Evolutionary conservation across 371 early-diverging fungal species (phyloP), one percentile per base, ranked within the genome.

Genomic region (Rhizomucor pusillus): DNA sequence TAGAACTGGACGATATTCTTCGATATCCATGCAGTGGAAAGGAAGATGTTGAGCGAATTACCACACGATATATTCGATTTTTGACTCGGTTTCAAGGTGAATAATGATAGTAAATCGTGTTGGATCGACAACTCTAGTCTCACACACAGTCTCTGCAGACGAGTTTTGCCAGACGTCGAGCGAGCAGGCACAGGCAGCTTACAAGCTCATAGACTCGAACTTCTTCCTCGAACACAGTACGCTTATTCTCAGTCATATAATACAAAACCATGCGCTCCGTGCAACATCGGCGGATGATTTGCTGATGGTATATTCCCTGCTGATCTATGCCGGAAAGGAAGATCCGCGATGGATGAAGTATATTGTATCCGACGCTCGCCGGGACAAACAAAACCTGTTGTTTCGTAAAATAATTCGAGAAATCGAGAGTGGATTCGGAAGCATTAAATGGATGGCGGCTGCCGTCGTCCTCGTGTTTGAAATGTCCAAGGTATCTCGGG

Each of bases 391-490:
- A 50, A 77, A 67, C 43, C 76, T 76, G 34, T 68, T 74, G 51
- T 72, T 75, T 59, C 75, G 58, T 22, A 78, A 81, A 59, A 68
- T 73, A 55, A 68, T 74, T 54, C 52, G 64, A 22, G 77, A 79
- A 60, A 71, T 85, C 25, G 19, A 72, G 16, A 57, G 62, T 7
- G 52, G 62, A 2, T 57, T 77, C 9, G 81, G 76, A 52, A 54
- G 52, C 29, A 54, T 67, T 40, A 50, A 53, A 22, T 46, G 69
- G 35, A 56, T 63, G 37, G 60, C 57, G 43, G 58, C 86, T 20
- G 78, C 85, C 1, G 71, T 89, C 59, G 63, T 73, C 16, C 64
- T 92, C 18, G 71, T 85, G 55, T 90, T 81, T 66, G 89, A 92
- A 63, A 78, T 93, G 59, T 88, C 87, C 49, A 77, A 87, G 59